Evolutionary conservation across 352 stramenopile genomes (phyloP).

Genomic region (Blastocystis sp.): DNA sequence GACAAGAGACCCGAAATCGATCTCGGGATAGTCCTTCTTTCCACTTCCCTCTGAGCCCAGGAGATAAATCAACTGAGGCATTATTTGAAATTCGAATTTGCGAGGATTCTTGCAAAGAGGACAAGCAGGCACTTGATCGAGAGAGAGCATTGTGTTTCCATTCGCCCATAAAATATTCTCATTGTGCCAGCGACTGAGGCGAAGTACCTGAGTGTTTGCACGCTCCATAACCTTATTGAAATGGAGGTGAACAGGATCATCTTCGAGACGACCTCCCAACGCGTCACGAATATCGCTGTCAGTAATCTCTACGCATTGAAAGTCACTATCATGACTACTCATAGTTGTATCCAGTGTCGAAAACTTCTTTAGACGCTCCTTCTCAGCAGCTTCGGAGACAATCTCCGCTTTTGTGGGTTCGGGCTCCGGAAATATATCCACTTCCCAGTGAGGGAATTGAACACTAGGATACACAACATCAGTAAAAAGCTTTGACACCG

Average conservation of each 20-base stretch:
- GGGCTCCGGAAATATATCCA: constrained; percentile 30
- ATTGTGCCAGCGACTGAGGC: constrained; percentile 44
- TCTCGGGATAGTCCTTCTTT: constrained; percentile 21
- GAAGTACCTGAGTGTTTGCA: constrained; percentile 25
- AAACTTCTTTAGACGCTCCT: not conserved
- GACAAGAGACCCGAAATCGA: constrained; percentile 50
- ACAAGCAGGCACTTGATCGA: not conserved
- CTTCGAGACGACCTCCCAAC: not conserved
- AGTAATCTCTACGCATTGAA: not conserved
- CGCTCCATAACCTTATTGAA: constrained; percentile 59
- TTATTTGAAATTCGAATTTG: constrained; percentile 59
- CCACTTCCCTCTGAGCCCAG: not conserved
- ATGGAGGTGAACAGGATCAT: constrained; percentile 51
- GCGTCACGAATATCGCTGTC: constrained; percentile 42
- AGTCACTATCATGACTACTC: not conserved
- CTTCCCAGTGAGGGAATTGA: constrained; percentile 51
- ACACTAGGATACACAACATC: not conserved
- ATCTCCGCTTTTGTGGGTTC: constrained; percentile 33
- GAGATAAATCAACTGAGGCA: constrained; percentile 59
- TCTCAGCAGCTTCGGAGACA: not conserved
- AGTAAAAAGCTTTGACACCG: not conserved
- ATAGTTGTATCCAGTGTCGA: not conserved
- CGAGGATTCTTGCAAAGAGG: not conserved
- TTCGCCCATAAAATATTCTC: constrained; percentile 49
- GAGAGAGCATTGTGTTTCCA: not conserved